These are phyloP conservation scores for Penicillium tannophilum DNA, from an alignment of 495 filamentous ascomycete genomes.

Conservation along the genomic window DNA sequence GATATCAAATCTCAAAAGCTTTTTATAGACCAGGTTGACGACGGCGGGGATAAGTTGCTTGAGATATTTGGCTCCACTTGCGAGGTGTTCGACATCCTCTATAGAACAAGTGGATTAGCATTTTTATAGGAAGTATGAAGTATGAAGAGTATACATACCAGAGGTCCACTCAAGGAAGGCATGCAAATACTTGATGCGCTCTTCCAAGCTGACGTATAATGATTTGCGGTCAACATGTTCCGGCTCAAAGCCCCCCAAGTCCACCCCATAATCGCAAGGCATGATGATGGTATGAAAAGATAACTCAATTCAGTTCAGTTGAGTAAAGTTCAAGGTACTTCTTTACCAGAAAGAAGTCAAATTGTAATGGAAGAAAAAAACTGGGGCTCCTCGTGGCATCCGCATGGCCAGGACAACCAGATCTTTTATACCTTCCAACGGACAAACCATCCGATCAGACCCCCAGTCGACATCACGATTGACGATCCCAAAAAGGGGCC, in stretches of 20 bases:
- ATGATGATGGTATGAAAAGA: not conserved
- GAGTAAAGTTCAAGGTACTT: not conserved
- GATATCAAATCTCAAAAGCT: constrained; percentile 74
- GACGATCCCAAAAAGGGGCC: constrained; percentile 9
- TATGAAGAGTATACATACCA: constrained; percentile 45
- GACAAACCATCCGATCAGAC: constrained; percentile 3
- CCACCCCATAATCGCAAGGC: constrained; percentile 20
- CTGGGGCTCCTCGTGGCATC: constrained; percentile 25
- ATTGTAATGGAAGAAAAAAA: constrained; percentile 14
- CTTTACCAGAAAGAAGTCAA: not conserved
- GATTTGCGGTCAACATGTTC: constrained; percentile 68
- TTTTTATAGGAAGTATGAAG: not conserved
- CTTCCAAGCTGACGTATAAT: constrained; percentile 67
- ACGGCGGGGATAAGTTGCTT: constrained; percentile 69
- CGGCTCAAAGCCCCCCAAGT: constrained; percentile 23
- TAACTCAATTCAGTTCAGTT: too few species aligned
- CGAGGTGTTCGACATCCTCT: constrained; percentile 71
- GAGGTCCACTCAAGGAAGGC: constrained; percentile 72
- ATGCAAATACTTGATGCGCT: constrained; percentile 69
- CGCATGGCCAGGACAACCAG: constrained; percentile 14
- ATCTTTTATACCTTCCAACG: constrained; percentile 21
- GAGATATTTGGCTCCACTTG: constrained; percentile 68
- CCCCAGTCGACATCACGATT: constrained; percentile 4
- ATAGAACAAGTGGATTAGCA: constrained; percentile 8
- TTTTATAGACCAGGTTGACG: constrained; percentile 74